Evolutionary conservation across 495 filamentous ascomycete genomes (phyloP), one percentile per base, ranked within the genome.

Genomic region (Penicillium desertorum): DNA sequence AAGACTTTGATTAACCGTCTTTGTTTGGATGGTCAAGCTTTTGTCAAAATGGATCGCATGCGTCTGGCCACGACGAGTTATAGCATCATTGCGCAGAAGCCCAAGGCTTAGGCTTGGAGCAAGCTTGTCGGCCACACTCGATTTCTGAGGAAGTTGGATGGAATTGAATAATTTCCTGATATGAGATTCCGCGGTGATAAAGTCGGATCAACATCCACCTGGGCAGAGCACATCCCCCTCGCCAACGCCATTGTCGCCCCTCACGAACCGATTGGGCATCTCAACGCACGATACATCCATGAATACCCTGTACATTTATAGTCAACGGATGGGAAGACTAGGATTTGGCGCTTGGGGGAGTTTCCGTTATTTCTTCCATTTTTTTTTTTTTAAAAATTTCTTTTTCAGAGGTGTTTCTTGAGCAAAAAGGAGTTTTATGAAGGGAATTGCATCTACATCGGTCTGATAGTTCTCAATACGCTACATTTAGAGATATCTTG

Each of bases 1-100:
- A 81, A 80, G 74, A 79, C 81, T n/a, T 63, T 86, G 45, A 83
- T 86, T 61, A 80, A 86, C 58, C 78, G 83, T n/a, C 64, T 86
- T 34, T 83, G 82, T 58, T 65, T 85, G 30, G 82, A 85, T 57
- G 80, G 83, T 0, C 73, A 84, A 61, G 82, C 83, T 0, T 86
- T 86, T 53, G 78, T 86, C 54, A 77, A 85, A 74, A 85, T 85
- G 79, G 83, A 86, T 52, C 78, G 68, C 32, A 80, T 83, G 77
- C 79, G 82, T 14, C 68, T 86, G 17, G 79, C 81, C 22, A 81
- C 82, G 7, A 86, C 83, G 25, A 85, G 81, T 51, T 85, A 86
- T 52, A 81, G 82, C 58, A 78, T 85, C 59, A 77, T 86, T 51
- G 83, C 82, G 9, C 77, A 80, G 70, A 86, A 86, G 68, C 83